Evolutionary conservation across 2,329 filamentous ascomycete genomes (phyloP), one percentile per base, ranked within the genome.

Genomic region (Ustulina deusta): DNA sequence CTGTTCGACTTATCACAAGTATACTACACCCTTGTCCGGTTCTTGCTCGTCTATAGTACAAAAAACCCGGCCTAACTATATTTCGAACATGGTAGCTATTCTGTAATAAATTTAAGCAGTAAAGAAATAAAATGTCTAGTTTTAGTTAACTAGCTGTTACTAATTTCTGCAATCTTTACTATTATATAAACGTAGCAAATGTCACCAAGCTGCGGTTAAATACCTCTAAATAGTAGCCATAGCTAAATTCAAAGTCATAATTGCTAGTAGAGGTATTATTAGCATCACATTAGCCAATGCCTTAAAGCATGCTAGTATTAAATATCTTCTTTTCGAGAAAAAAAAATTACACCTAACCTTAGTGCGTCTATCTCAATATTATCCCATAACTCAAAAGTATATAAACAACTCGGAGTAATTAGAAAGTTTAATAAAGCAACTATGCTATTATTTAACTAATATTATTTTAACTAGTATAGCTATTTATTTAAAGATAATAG

Each of bases 271-370:
- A 7, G 52, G 71, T 32, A 11, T 72, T 9, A 46, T 56, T 20
- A 69, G 71, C 20, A 51, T 73, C 2, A 58, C 59, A 25, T 49
- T 68, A 4, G 69, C 72, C 0, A 63, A 66, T 13, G 63, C 61
- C 13, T 59, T 72, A 25, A 66, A 73, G 48, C 66, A 63, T 11
- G 72, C 71, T 17, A 58, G 65, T 10, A 64, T 72, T 36, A 62
- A 73, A 51, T 71, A 63, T 40, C 13, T 73, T 20, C 29, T 73
- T 10, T 60, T 73, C 9, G 70, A 73, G 42, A 71, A 61, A 51
- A 61, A 15, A 61, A 72, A 20, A 61, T 72, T 46, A 65, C 70
- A 20, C 72, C 67, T 9, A 40, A 73, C 13, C 38, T 64, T 1
- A 67, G 67, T 17, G 68, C 69, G 11, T 71, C 69, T 5, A 70